phyloP scores from a whole-genome alignment of 768 basidiomycete species.

The Rhodotorula diobovata region DNA sequence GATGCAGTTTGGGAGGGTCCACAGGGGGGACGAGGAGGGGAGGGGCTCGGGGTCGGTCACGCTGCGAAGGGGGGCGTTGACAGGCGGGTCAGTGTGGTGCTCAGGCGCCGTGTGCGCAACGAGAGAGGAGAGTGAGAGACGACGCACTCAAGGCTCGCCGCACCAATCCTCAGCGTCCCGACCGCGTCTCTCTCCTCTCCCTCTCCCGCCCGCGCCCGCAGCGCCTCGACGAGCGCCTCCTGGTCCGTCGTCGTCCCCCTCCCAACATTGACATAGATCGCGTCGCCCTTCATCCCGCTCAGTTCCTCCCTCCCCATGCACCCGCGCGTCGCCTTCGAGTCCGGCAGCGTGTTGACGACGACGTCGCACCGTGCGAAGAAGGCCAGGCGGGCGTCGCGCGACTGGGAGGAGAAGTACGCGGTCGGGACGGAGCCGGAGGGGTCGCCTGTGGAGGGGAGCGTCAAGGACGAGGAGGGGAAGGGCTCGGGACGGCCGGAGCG shows the following conservation, averaged over 20 bases:
- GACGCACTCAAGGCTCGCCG: neutral
- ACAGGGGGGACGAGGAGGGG: neutral
- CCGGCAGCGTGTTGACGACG: slow-evolving; percentile 7
- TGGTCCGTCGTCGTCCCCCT: slow-evolving; percentile 45
- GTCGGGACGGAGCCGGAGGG: neutral
- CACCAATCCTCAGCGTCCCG: slow-evolving; percentile 8
- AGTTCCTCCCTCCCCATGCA: neutral
- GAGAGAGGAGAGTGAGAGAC: neutral
- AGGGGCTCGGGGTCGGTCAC: slow-evolving; percentile 4
- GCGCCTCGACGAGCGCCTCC: slow-evolving; percentile 3
- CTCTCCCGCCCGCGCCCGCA: neutral
- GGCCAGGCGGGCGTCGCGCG: neutral
- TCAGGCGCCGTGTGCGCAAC: no score
- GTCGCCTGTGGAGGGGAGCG: slow-evolving; percentile 6
- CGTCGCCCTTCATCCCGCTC: slow-evolving; percentile 41
- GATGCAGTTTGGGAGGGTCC: slow-evolving; percentile 3
- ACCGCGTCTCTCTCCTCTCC: neutral
- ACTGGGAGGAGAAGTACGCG: neutral
- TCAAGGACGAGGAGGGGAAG: neutral
- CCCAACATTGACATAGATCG: slow-evolving; percentile 48
- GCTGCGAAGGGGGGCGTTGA: neutral
- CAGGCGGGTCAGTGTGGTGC: neutral
- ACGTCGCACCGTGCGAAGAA: slow-evolving; percentile 12
- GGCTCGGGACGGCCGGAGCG: neutral
- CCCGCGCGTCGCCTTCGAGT: neutral